A percentile compares a stretch with the other conserved stretches of the same genome.
Evolutionary conservation across 257 asterid genomes (phyloP).

Genomic region (Pogostemon cablin): DNA sequence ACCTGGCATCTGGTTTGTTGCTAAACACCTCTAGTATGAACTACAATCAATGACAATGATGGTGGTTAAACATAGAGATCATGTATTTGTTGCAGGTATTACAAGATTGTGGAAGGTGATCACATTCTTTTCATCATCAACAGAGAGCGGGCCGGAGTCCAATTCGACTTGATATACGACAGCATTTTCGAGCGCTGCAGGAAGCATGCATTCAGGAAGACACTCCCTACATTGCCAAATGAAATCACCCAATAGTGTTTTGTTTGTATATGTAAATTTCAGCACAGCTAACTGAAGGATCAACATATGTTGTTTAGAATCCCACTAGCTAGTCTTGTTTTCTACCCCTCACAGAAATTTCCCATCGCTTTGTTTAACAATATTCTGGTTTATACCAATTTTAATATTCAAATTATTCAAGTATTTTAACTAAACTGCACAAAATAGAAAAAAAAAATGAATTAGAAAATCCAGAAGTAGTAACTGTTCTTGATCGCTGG

Average conservation of each 20-base stretch:
- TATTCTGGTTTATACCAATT: too few species aligned
- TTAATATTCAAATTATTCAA: too few species aligned
- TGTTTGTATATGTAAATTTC: constrained; percentile 24
- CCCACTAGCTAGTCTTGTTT: not conserved
- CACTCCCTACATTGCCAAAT: constrained; percentile 62
- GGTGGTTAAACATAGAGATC: not conserved
- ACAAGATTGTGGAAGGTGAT: constrained; percentile 92
- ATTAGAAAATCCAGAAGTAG: too few species aligned
- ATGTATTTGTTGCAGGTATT: constrained; percentile 58
- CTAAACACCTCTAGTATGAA: too few species aligned
- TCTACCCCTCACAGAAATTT: not conserved
- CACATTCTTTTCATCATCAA: constrained; percentile 90
- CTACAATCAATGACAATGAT: not conserved
- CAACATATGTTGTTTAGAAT: not conserved
- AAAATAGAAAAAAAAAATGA: too few species aligned
- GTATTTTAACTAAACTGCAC: too few species aligned
- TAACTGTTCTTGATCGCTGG: too few species aligned
- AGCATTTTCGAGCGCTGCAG: constrained; percentile 94
- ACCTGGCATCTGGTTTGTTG: constrained; percentile 91
- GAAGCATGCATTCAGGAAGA: constrained; percentile 75
- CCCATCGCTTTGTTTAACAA: too few species aligned
- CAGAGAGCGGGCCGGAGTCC: constrained; percentile 90
- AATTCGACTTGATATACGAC: constrained; percentile 89
- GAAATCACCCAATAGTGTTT: constrained; percentile 42
- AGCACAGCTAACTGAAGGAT: constrained; percentile 15